Conservation (phyloP, 768 basidiomycete species). For the Tylopilus balloui region DNA sequence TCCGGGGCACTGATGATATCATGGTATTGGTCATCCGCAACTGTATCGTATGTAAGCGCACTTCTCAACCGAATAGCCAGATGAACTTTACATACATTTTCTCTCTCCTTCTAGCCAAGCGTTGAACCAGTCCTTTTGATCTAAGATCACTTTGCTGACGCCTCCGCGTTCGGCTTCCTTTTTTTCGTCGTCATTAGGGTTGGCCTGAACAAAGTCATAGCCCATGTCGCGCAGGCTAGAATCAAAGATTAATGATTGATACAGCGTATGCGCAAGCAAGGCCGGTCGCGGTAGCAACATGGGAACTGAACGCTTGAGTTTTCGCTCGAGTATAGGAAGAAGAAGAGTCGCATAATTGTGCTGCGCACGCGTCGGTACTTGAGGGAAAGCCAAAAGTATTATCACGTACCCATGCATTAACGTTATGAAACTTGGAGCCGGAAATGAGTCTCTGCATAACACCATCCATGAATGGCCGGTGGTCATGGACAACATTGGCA, state of each 20-base stretch:
- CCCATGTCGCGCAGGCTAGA: slow-evolving; percentile 68
- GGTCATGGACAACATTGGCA: slow-evolving; percentile 82
- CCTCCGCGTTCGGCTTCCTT: slow-evolving; percentile 58
- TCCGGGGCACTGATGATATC: slow-evolving; percentile 75
- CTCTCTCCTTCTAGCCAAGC: slow-evolving; percentile 89
- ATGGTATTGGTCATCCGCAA: slow-evolving; percentile 83
- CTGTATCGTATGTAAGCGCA: slow-evolving; percentile 38
- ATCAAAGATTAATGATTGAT: slow-evolving; percentile 88
- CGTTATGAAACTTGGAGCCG: slow-evolving; percentile 52
- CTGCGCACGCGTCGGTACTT: slow-evolving; percentile 37
- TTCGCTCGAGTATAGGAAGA: slow-evolving; percentile 69
- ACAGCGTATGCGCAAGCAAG: slow-evolving; percentile 91
- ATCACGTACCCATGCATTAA: slow-evolving; percentile 71
- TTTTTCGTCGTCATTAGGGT: slow-evolving; percentile 11
- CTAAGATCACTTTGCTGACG: slow-evolving; percentile 76
- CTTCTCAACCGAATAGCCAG: background rate
- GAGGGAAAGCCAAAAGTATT: background rate
- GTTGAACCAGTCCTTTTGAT: slow-evolving; percentile 83
- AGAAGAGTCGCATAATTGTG: slow-evolving; percentile 79
- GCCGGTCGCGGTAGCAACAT: slow-evolving; percentile 72
- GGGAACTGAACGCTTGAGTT: slow-evolving; percentile 72
- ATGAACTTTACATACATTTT: slow-evolving; percentile 57
- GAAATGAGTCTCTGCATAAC: slow-evolving; percentile 68
- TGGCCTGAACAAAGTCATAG: slow-evolving; percentile 46
- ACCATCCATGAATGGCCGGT: slow-evolving; percentile 72